A percentile compares a stretch with the other conserved stretches of the same genome.
These are phyloP conservation scores for Globisporangium alternatum DNA, from an alignment of 352 stramenopile species.

Conservation along the genomic window DNA sequence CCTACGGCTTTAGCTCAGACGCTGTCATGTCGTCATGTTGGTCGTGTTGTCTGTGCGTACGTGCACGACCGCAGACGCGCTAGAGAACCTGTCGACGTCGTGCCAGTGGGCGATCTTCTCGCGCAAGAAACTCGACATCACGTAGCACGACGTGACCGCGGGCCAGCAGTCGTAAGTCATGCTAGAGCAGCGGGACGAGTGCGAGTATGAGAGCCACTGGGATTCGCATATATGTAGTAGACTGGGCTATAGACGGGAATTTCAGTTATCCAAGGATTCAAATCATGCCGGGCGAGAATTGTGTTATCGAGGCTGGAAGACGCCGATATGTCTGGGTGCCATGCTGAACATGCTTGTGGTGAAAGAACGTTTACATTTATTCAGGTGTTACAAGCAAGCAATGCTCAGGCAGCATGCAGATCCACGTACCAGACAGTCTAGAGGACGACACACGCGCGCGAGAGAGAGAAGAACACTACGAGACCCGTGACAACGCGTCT, in stretches of 20 bases:
- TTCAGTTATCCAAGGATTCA: no score
- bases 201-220: constrained; percentile 47
- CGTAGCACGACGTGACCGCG: constrained; percentile 60
- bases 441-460: background rate
- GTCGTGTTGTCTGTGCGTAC: background rate
- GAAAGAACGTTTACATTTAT: constrained; percentile 7
- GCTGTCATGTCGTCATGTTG: background rate
- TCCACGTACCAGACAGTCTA: background rate
- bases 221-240: no score
- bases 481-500: background rate
- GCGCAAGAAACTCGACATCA: constrained; percentile 81
- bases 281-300: no score
- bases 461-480: background rate
- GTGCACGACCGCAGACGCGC: constrained; percentile 23
- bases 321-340: no score
- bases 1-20: background rate
- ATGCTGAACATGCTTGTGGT: no score
- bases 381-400: background rate
- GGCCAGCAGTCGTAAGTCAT: constrained; percentile 53
- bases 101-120: constrained; percentile 75
- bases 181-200: constrained; percentile 56
- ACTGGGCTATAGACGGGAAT: no score
- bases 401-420: background rate
- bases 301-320: no score
- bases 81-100: constrained; percentile 57